These are phyloP conservation scores for Quercus lobata DNA, from an alignment of 331 rosid species.

Conservation along the genomic window DNA sequence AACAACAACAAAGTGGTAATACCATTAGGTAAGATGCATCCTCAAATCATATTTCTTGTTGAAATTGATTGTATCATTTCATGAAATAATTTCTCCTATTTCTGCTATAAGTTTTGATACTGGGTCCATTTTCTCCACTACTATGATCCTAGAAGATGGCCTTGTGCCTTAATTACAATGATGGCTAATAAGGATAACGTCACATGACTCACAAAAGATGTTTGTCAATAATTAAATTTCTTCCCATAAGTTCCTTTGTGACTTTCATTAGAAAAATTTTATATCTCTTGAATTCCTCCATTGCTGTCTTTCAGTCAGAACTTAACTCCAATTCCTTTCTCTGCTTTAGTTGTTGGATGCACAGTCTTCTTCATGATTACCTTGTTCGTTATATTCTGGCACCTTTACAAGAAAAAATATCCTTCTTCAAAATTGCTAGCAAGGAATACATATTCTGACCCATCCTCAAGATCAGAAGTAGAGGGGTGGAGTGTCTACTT, in stretches of 20 bases:
- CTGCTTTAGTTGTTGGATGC: slow-evolving; percentile 41
- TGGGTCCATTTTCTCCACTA: no score
- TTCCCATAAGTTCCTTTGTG: neutral
- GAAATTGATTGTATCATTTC: no score
- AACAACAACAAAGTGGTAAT: no score
- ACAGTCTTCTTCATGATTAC: slow-evolving; percentile 4
- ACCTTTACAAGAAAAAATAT: slow-evolving; percentile 14
- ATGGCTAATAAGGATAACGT: neutral
- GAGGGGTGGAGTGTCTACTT: no score
- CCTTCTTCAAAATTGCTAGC: slow-evolving; percentile 14
- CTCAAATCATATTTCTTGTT: no score
- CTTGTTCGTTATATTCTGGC: neutral
- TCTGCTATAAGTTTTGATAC: no score
- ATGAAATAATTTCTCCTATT: no score
- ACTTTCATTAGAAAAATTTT: neutral
- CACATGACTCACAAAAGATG: neutral
- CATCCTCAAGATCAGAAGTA: no score
- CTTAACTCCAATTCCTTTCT: neutral
- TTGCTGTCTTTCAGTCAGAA: neutral
- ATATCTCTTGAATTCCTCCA: neutral
- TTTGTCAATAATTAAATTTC: neutral
- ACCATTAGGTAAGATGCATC: no score
- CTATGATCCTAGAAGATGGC: neutral
- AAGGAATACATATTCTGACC: slow-evolving; percentile 18
- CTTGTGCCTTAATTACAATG: neutral